Percentiles rank a stretch among this genome's conserved stretches.
phyloP scores from a whole-genome alignment of 495 filamentous ascomycete genomes.

The Lophiostoma macrostomum region DNA sequence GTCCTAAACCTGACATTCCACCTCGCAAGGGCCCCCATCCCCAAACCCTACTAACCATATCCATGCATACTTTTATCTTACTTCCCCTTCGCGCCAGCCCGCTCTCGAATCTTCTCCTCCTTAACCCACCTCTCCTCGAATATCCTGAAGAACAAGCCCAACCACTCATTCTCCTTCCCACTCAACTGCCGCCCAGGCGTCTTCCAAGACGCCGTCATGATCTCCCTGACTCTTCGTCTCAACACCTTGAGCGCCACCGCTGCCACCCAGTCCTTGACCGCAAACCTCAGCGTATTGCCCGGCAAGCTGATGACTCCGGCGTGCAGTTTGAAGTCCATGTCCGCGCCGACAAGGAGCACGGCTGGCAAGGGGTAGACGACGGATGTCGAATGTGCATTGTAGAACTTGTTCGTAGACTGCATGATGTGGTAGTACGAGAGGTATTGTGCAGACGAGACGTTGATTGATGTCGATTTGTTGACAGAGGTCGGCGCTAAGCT shows the following conservation, averaged over 20 bases:
- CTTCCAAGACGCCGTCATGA: slow-evolving; percentile 28
- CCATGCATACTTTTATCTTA: not conserved
- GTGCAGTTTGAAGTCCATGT: slow-evolving; percentile 82
- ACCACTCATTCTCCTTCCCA: slow-evolving; percentile 28
- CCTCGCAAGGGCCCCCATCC: too few relatives aligned
- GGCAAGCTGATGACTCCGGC: slow-evolving; percentile 83
- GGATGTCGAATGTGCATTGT: slow-evolving; percentile 88
- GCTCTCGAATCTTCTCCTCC: slow-evolving; percentile 28
- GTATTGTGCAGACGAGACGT: slow-evolving; percentile 60
- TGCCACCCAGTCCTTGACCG: slow-evolving; percentile 83
- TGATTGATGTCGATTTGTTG: slow-evolving; percentile 60
- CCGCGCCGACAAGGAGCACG: slow-evolving; percentile 73
- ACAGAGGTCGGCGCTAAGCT: slow-evolving; percentile 81
- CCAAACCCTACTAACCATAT: too few relatives aligned
- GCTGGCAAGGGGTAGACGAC: slow-evolving; percentile 77
- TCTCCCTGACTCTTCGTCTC: slow-evolving; percentile 43
- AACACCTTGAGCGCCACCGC: slow-evolving; percentile 81
- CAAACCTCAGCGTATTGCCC: slow-evolving; percentile 81
- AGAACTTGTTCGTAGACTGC: slow-evolving; percentile 75
- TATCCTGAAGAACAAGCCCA: slow-evolving; percentile 26
- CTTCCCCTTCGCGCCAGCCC: slow-evolving; percentile 13
- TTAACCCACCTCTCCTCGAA: slow-evolving; percentile 21
- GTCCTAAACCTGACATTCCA: too few relatives aligned
- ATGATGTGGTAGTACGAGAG: slow-evolving; percentile 94
- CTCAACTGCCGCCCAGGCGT: slow-evolving; percentile 20